A percentile compares a stretch with the other conserved stretches of the same genome.
Evolutionary conservation across 1,284 basidiomycete genomes (phyloP).

Genomic region (Phellopilus nigrolimitatus): DNA sequence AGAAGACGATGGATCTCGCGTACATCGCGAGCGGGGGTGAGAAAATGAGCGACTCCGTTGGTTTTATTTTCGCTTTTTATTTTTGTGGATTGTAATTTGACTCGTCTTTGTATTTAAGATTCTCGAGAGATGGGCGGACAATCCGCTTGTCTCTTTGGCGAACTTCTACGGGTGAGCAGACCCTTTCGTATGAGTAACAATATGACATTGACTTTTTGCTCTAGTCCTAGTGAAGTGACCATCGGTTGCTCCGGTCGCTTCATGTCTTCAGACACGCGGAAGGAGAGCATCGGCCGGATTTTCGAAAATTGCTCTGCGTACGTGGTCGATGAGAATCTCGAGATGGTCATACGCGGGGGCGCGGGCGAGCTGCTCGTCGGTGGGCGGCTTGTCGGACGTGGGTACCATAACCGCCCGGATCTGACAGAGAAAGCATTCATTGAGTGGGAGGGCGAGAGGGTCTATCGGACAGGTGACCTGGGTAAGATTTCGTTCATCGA

Average conservation of each 20-base stretch:
- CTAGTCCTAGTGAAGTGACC: conserved; percentile 41
- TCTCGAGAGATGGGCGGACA: conserved; percentile 46
- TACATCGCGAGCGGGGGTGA: conserved; percentile 50
- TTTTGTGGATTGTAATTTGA: neutral
- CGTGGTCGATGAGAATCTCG: conserved; percentile 36
- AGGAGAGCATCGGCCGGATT: conserved; percentile 41
- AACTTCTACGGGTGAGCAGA: conserved; percentile 46
- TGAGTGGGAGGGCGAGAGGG: conserved; percentile 39
- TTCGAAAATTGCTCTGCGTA: conserved; percentile 36
- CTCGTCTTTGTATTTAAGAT: conserved; percentile 32
- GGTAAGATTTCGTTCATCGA: conserved; percentile 13
- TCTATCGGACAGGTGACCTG: conserved; percentile 49
- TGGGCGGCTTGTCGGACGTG: conserved; percentile 47
- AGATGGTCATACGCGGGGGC: conserved; percentile 41
- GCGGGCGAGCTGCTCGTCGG: conserved; percentile 49
- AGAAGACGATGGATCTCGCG: conserved; percentile 32
- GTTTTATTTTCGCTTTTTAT: conserved; percentile 19
- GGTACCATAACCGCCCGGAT: conserved; percentile 44
- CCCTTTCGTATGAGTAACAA: neutral
- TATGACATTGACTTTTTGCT: neutral
- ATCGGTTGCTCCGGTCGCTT: conserved; percentile 48
- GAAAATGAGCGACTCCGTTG: conserved; percentile 49
- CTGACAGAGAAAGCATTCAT: conserved; percentile 44
- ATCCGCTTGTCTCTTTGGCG: conserved; percentile 40
- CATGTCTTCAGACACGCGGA: conserved; percentile 38